A percentile compares a stretch with the other conserved stretches of the same genome.
These are phyloP conservation scores for Geum urbanum DNA, from an alignment of 306 rosid genomes.

Conservation along the genomic window DNA sequence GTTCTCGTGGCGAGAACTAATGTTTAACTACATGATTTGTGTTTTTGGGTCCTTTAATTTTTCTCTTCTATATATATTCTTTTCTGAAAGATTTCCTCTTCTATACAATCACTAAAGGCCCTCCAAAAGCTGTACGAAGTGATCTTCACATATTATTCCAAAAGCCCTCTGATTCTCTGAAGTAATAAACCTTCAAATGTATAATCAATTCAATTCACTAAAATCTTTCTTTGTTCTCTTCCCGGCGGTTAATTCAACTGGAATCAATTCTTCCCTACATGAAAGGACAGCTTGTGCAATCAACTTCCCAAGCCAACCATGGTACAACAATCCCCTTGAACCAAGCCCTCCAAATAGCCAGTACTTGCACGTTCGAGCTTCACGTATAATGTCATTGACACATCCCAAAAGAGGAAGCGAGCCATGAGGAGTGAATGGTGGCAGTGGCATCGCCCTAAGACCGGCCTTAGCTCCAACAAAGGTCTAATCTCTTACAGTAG, in stretches of 20 bases:
- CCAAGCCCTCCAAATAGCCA: constrained; percentile 96
- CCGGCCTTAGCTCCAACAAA: constrained; percentile 77
- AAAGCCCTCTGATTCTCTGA: too few species aligned
- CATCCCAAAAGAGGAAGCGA: constrained; percentile 90
- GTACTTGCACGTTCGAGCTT: constrained; percentile 41
- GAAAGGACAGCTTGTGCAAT: constrained; percentile 69
- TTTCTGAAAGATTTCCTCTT: too few species aligned
- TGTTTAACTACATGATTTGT: too few species aligned
- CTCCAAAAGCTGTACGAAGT: too few species aligned
- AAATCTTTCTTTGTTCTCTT: background rate
- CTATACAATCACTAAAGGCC: too few species aligned
- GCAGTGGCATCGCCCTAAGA: constrained; percentile 99
- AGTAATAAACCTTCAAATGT: background rate
- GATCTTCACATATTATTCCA: too few species aligned
- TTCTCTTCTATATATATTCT: too few species aligned
- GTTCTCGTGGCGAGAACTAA: too few species aligned
- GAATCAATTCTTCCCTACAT: constrained; percentile 57
- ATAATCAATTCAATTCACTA: background rate
- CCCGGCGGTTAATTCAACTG: constrained; percentile 77
- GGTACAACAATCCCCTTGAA: constrained; percentile 86
- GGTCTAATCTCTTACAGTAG: constrained; percentile 60
- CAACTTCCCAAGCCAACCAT: constrained; percentile 87
- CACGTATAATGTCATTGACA: constrained; percentile 49
- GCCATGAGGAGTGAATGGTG: constrained; percentile 73
- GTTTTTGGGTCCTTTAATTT: too few species aligned